A percentile compares a stretch with the other conserved stretches of the same genome.
These are phyloP conservation scores for Solanum gandarillasii DNA, from an alignment of 257 asterid genomes.

Conservation along the genomic window DNA sequence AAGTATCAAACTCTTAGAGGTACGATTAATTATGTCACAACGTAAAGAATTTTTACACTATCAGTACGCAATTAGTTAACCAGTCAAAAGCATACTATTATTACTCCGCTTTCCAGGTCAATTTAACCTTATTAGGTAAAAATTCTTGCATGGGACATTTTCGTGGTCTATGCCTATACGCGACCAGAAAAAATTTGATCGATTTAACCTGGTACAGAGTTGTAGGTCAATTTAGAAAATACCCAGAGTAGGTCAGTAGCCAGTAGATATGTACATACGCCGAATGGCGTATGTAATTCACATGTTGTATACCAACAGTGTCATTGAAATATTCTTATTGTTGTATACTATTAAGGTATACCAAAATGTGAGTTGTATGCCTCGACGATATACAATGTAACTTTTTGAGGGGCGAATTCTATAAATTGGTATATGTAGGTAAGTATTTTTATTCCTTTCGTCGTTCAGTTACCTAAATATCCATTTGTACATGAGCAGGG, in stretches of 20 bases:
- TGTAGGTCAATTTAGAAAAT: neutral
- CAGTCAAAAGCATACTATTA: neutral
- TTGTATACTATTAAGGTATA: neutral
- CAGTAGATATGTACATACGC: neutral
- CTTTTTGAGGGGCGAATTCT: neutral
- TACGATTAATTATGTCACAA: neutral
- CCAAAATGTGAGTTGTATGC: neutral
- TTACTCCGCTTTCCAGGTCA: neutral
- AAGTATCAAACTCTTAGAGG: constrained; percentile 43
- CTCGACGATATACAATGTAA: neutral
- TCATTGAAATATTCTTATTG: no score
- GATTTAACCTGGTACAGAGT: neutral
- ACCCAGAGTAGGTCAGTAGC: neutral
- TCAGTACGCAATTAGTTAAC: neutral
- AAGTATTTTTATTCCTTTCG: no score
- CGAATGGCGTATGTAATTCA: neutral
- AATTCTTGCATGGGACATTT: neutral
- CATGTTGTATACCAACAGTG: neutral
- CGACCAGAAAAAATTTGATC: neutral
- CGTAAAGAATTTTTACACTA: neutral
- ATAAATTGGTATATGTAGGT: neutral
- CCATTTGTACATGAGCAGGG: neutral
- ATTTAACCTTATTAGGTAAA: neutral
- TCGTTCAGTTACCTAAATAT: neutral
- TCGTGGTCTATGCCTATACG: neutral